These are phyloP conservation scores for Phytophthora melonis DNA, from an alignment of 352 stramenopile genomes.

Conservation along the genomic window DNA sequence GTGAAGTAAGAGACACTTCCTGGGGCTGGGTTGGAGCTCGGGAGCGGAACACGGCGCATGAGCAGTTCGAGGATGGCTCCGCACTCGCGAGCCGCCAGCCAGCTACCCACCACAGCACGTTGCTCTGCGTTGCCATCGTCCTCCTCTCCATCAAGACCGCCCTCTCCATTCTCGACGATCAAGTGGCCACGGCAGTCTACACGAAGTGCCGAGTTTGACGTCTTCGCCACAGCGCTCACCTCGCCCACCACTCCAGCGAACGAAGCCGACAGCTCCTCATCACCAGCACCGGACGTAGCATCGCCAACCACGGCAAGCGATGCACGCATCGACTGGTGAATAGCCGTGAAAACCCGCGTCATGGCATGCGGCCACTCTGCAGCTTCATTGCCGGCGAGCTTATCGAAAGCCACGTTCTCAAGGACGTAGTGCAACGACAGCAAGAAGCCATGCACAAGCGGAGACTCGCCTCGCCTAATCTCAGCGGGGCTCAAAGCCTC, in stretches of 20 bases:
- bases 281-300: conserved; percentile 68
- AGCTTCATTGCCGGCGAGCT: conserved; percentile 32
- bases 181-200: conserved; percentile 86
- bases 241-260: conserved; percentile 76
- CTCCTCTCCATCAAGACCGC: conserved; percentile 42
- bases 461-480: conserved; percentile 56
- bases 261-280: conserved; percentile 68
- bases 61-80: conserved; percentile 82
- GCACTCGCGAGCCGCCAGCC: conserved; percentile 87
- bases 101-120: conserved; percentile 86
- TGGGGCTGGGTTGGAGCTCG: conserved; percentile 27
- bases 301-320: conserved; percentile 81
- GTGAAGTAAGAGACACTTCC: conserved; percentile 50
- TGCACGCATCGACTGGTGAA: conserved; percentile 70
- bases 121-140: conserved; percentile 70
- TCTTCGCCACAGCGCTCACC: conserved; percentile 65
- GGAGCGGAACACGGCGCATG: conserved; percentile 69
- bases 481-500: conserved; percentile 38
- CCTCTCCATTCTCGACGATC: conserved; percentile 61
- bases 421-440: conserved; percentile 82
- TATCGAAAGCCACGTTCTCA: conserved; percentile 62
- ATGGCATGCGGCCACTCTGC: conserved; percentile 61
- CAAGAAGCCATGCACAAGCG: conserved; percentile 80
- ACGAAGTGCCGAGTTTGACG: conserved; percentile 59
- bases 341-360: conserved; percentile 53